Evolutionary conservation across 495 filamentous ascomycete species (phyloP), one percentile per base, ranked within the genome.

Genomic region (Parathielavia appendiculata): DNA sequence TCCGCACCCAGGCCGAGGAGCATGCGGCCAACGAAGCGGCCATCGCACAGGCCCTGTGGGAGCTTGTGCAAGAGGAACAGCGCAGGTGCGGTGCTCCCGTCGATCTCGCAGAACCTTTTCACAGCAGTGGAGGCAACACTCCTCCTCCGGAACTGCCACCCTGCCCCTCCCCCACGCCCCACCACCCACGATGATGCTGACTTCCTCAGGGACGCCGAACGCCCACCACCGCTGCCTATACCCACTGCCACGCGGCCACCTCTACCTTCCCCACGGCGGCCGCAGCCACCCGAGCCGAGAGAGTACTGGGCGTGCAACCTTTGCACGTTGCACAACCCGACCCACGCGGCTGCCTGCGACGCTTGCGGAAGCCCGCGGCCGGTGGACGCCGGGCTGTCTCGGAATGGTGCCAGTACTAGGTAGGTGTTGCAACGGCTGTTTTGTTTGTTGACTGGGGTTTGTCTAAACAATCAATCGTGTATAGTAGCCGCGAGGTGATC

Each of bases 1-100:
- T 93, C 76, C 76, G 80, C 40, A 96, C 92, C 0, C 80, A 91
- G 66, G 89, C 89, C 0, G 89, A 95, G 64, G 89, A 93, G 64
- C 91, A 96, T 52, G 86, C 91, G 62, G 92, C 90, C 1, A 92
- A 96, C 60, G 90, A 97, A 46, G 79, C 81, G 19, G 92, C 92
- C n/a, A 96, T 96, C 62, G 79, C 90, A 56, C 83, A 91, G 62
- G 92, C 91, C 0, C 81, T 92, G 26, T 90, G 88, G 73, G 92
- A 97, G 54, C 73, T 97, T 11, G 86, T 95, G 32, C 86, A 92
- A 64, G 81, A 91, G 61, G 92, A 97, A 54, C 82, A 81, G 67
- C 59, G 52, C 2, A 86, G 83, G 66, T 83, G 88, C 57, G 86
- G 87, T 5, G 71, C 77, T 81, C 1, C 82, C 86, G 0, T 86